phyloP scores from a whole-genome alignment of 2,329 filamentous ascomycete genomes.

The Fusarium abutilonis region DNA sequence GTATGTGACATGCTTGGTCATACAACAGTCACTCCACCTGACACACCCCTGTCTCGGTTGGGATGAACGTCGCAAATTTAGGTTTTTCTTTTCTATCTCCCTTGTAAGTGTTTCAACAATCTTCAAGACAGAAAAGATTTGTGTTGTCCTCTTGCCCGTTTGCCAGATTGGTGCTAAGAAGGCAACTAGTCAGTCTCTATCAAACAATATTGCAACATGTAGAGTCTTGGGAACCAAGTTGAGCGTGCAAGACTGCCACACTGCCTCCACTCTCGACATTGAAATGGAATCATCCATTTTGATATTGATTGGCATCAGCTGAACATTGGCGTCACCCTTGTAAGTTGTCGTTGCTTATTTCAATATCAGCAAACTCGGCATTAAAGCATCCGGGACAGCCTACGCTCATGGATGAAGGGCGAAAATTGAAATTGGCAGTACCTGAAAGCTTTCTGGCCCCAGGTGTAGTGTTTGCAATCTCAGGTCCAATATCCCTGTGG shows the following conservation, averaged over 20 bases:
- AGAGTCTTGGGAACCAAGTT: not conserved
- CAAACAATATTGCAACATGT: not conserved
- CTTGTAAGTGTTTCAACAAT: constrained; percentile 17
- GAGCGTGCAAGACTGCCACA: not conserved
- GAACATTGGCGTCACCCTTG: constrained; percentile 30
- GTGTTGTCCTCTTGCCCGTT: not conserved
- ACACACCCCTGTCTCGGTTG: constrained; percentile 31
- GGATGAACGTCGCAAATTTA: constrained; percentile 34
- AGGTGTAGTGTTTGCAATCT: too few species aligned
- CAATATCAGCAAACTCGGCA: constrained; percentile 3
- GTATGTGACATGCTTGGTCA: constrained; percentile 1
- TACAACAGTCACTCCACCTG: constrained; percentile 22
- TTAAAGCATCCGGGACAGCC: constrained; percentile 9
- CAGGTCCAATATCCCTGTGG: too few species aligned
- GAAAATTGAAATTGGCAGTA: not conserved
- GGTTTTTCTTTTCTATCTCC: constrained; percentile 8
- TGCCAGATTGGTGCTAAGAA: not conserved
- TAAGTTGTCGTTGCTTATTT: constrained; percentile 13
- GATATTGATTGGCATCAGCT: not conserved
- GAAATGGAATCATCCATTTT: too few species aligned
- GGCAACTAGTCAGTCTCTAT: not conserved
- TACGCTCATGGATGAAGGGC: constrained; percentile 13
- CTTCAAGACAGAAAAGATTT: constrained; percentile 4
- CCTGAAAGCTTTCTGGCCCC: too few species aligned
- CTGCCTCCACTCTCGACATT: too few species aligned